Percentiles rank a stretch among this genome's conserved stretches.
Evolutionary conservation across 108 stramenopile species (phyloP).

Genomic region (Cyclotella kingstonii): DNA sequence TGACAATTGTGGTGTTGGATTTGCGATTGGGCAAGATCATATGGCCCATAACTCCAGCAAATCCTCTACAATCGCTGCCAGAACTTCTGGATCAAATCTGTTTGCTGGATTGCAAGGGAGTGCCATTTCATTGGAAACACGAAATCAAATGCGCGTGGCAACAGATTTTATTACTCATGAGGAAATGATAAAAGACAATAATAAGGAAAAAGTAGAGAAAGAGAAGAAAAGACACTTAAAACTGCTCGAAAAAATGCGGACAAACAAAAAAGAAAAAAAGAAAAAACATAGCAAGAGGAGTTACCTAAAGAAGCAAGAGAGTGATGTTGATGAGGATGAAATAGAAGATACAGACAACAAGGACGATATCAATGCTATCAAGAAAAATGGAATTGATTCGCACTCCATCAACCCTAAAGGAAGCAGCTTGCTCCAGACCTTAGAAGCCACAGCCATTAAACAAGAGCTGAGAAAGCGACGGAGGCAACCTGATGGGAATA

Average conservation of each 20-base stretch:
- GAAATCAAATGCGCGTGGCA: slow-evolving; percentile 50
- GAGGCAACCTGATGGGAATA: slow-evolving; percentile 8
- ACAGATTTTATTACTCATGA: slow-evolving; percentile 85
- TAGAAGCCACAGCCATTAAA: slow-evolving; percentile 42
- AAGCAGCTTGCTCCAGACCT: slow-evolving; percentile 24
- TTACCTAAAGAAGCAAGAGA: slow-evolving; percentile 25
- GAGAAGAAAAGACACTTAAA: slow-evolving; percentile 38
- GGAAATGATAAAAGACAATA: slow-evolving; percentile 48
- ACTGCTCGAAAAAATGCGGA: slow-evolving; percentile 45
- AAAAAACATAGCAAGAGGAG: slow-evolving; percentile 58
- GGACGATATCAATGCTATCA: too few relatives aligned
- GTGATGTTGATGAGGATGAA: slow-evolving; percentile 44
- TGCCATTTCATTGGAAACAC: slow-evolving; percentile 64
- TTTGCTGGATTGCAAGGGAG: slow-evolving; percentile 66
- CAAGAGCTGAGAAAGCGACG: slow-evolving; percentile 23
- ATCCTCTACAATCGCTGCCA: too few relatives aligned
- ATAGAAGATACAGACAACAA: slow-evolving; percentile 42
- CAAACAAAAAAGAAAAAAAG: slow-evolving; percentile 61
- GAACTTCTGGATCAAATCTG: slow-evolving; percentile 28
- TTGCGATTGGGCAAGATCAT: slow-evolving; percentile 49
- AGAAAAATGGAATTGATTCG: not conserved
- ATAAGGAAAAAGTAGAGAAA: slow-evolving; percentile 45
- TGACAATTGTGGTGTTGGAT: slow-evolving; percentile 34
- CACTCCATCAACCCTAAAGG: not conserved
- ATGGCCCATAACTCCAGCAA: slow-evolving; percentile 3